A percentile compares a stretch with the other conserved stretches of the same genome.
Evolutionary conservation across 2,329 filamentous ascomycete genomes (phyloP).

Genomic region (Aspergillus sp.): DNA sequence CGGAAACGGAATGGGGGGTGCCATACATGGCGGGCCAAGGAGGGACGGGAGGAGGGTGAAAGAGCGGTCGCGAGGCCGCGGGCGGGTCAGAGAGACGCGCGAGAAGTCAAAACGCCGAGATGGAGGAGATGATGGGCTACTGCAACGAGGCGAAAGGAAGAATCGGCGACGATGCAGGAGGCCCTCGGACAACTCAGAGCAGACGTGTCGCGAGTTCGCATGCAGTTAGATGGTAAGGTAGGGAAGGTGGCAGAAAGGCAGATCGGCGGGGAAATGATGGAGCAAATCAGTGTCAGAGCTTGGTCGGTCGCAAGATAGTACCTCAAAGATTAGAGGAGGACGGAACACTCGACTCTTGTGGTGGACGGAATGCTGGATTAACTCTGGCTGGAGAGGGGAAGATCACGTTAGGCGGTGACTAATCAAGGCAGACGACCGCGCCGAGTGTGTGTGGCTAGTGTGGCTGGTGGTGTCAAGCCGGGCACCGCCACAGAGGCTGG

Average conservation of each 20-base stretch:
- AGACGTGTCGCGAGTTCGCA: slow-evolving; percentile 25
- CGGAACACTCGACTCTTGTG: slow-evolving; percentile 17
- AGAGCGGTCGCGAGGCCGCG: slow-evolving; percentile 31
- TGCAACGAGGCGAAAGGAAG: slow-evolving; percentile 16
- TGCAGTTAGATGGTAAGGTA: slow-evolving; percentile 29
- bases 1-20: slow-evolving; percentile 53
- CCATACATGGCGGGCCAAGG: slow-evolving; percentile 47
- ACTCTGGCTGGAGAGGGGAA: slow-evolving; percentile 19
- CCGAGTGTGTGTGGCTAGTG: slow-evolving; percentile 14
- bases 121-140: slow-evolving; percentile 16
- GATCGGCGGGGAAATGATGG: slow-evolving; percentile 30
- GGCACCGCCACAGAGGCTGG: slow-evolving; percentile 22
- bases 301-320: slow-evolving; percentile 15
- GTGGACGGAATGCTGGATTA: slow-evolving; percentile 11
- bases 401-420: slow-evolving; percentile 25
- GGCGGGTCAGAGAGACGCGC: slow-evolving; percentile 34
- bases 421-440: neutral
- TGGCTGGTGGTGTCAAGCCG: slow-evolving; percentile 12
- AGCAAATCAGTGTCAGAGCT: slow-evolving; percentile 27
- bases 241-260: slow-evolving; percentile 29
- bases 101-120: slow-evolving; percentile 19
- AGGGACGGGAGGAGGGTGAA: slow-evolving; percentile 26
- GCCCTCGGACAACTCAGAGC: slow-evolving; percentile 22
- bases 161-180: slow-evolving; percentile 20
- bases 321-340: slow-evolving; percentile 9